Percentiles rank a stretch among this genome's conserved stretches.
Evolutionary conservation across 2,329 filamentous ascomycete genomes (phyloP).

Genomic region (Pestalotiopsis sp.): DNA sequence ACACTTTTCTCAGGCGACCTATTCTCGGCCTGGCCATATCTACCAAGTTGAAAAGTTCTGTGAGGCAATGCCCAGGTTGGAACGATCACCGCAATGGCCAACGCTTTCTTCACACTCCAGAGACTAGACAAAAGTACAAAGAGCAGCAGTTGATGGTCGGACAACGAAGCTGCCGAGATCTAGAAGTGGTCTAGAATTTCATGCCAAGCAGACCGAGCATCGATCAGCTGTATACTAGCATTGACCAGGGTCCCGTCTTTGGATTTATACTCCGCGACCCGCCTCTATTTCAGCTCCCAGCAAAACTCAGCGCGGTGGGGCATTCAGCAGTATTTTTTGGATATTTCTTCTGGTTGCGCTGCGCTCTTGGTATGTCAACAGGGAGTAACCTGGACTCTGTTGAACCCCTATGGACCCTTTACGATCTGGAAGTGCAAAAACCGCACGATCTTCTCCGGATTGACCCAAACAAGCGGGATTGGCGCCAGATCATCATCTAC

Average conservation of each 20-base stretch:
- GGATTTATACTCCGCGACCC: not conserved
- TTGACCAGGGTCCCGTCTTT: not conserved
- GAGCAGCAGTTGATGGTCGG: too few species aligned
- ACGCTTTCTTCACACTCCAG: too few species aligned
- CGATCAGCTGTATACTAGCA: not conserved
- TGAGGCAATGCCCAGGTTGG: not conserved
- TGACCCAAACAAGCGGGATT: not conserved
- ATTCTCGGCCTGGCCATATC: not conserved
- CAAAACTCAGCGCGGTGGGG: not conserved
- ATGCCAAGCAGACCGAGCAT: not conserved
- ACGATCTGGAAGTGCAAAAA: not conserved
- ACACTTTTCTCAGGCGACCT: not conserved
- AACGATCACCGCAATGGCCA: too few species aligned
- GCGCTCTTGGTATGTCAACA: not conserved
- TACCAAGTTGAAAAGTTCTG: not conserved
- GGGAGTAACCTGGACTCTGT: not conserved
- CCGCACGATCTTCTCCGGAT: not conserved
- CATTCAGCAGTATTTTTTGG: not conserved
- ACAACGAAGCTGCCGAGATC: too few species aligned
- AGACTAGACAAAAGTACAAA: too few species aligned
- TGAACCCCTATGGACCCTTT: not conserved
- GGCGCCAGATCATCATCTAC: not conserved
- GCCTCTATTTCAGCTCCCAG: not conserved
- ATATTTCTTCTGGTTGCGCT: not conserved
- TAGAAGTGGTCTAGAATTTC: not conserved